Percentiles rank a stretch among this genome's conserved stretches.
Conservation (phyloP, 2,329 filamentous ascomycete genomes). For the Venturiaceae sp. region DNA sequence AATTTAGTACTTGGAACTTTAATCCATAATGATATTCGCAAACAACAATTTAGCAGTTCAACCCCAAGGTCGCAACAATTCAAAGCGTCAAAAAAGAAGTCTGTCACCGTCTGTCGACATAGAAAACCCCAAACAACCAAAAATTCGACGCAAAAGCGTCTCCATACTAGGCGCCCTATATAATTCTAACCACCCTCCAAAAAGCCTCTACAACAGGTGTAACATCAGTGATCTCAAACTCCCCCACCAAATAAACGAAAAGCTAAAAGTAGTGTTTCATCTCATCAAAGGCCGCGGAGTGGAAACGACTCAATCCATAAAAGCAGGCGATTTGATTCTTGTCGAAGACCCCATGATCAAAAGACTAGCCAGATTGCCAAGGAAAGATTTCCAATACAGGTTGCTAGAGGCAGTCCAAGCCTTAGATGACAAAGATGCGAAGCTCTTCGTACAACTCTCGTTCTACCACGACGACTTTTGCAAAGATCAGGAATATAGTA, state of each 20-base stretch:
- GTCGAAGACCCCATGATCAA: not conserved
- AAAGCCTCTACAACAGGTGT: not conserved
- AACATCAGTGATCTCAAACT: not conserved
- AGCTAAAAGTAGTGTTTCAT: not conserved
- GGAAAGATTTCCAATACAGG: not conserved
- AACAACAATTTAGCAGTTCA: no score
- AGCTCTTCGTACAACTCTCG: not conserved
- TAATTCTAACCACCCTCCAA: no score
- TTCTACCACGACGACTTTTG: not conserved
- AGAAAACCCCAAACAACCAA: no score
- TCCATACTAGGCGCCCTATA: no score
- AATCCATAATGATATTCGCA: no score
- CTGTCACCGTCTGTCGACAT: no score
- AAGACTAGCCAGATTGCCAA: not conserved
- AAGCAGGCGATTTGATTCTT: not conserved
- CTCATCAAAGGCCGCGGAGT: not conserved
- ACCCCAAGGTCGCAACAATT: no score
- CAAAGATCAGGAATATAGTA: not conserved
- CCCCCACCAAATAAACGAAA: not conserved
- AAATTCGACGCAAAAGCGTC: no score
- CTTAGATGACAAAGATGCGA: not conserved
- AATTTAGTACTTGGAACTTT: no score
- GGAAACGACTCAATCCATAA: not conserved
- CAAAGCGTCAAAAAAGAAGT: no score
- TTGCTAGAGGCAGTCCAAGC: not conserved